Percentiles rank a stretch among this genome's conserved stretches.
Conservation (phyloP, 441 rosid genomes). For the Brassica balearica region DNA sequence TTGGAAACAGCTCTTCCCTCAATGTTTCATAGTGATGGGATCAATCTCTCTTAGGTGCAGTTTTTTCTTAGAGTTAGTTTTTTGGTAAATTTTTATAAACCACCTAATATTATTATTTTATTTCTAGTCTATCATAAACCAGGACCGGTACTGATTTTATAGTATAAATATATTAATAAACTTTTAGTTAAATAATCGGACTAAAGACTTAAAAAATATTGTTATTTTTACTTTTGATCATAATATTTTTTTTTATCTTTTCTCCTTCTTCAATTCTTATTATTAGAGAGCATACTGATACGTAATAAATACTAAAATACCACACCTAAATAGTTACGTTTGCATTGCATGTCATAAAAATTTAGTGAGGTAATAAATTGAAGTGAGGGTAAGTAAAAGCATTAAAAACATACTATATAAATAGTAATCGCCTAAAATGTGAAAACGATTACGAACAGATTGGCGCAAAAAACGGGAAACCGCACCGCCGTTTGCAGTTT, state of each 20-base stretch:
- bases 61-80: too few species aligned
- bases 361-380: not conserved
- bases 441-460: constrained; percentile 4
- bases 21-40: too few species aligned
- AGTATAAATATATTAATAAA: too few species aligned
- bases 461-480: constrained; percentile 41
- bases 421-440: not conserved
- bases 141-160: too few species aligned
- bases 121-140: too few species aligned
- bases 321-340: not conserved
- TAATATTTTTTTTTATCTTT: not conserved
- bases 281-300: not conserved
- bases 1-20: too few species aligned
- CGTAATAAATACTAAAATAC: not conserved
- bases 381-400: not conserved
- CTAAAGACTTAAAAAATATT: not conserved
- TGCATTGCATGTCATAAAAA: too few species aligned
- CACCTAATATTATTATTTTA: too few species aligned
- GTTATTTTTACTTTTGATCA: not conserved
- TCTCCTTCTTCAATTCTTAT: not conserved
- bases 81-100: too few species aligned
- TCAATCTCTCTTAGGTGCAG: too few species aligned
- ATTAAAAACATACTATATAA: not conserved
- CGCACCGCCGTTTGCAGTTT: constrained; percentile 45
- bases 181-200: not conserved